These are phyloP conservation scores for Gentiana macrophylla DNA, from an alignment of 257 asterid species.

Conservation along the genomic window DNA sequence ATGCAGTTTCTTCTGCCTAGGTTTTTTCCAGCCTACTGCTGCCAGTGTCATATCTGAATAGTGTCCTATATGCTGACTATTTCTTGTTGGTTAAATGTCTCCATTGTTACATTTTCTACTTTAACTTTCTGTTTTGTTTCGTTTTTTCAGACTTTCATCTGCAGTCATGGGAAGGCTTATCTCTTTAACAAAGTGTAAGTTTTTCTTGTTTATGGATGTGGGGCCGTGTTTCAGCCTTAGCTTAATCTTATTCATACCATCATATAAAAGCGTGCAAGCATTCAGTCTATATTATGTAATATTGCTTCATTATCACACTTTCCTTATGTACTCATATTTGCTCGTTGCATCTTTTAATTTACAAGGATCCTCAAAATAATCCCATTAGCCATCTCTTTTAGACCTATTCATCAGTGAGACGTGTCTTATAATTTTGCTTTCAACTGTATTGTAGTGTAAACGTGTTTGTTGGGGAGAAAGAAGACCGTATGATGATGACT, in stretches of 20 bases:
- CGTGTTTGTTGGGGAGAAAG: conserved; percentile 58
- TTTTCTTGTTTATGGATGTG: neutral
- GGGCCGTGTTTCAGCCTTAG: too few species aligned
- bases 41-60: neutral
- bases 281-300: too few species aligned
- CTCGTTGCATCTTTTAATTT: too few species aligned
- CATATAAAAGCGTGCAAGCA: too few species aligned
- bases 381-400: too few species aligned
- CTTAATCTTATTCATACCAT: too few species aligned
- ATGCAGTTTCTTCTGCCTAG: neutral
- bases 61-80: neutral
- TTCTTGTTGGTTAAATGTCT: conserved; percentile 1
- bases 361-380: too few species aligned
- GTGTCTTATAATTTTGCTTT: neutral
- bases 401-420: too few species aligned
- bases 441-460: conserved; percentile 45
- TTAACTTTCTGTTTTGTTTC: conserved; percentile 21
- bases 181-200: conserved; percentile 60
- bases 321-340: too few species aligned
- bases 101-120: conserved; percentile 8
- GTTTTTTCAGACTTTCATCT: conserved; percentile 53
- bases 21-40: neutral
- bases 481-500: conserved; percentile 68
- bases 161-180: conserved; percentile 75
- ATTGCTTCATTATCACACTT: too few species aligned